Base-by-base conservation (phyloP, 148 eudicot genomes). In the Dianthus caryophyllus region DNA sequence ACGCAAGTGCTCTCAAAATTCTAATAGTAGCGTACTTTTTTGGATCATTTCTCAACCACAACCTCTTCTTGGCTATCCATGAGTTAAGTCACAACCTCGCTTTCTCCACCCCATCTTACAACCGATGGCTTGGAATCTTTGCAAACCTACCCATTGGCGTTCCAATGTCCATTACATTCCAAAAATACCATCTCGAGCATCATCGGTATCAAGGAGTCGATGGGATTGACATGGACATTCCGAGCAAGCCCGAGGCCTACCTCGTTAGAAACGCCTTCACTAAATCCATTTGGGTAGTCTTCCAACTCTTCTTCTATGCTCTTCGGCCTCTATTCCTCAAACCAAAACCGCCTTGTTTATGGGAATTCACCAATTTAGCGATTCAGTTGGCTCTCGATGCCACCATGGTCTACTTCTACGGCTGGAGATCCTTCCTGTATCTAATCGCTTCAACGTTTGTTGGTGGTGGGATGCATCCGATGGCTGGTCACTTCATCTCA, bases 81-180 rank as follows among this genome's bases (percentile, higher is more conserved):
- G 98, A 92, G 77, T 89, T 92, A 18, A 85, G 94, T 65, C 98
- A 92, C 84, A 92, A 92, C 79, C 90, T 92, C 10, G 98, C 98
- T 69, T 92, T 92, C 84, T 82, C 84, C 18, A 87, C 86, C 11
- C 98, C 98, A 13, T 75, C 83, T 54, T 77, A 89, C 85, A 92
- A 92, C 73, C 89, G 89, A 0, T 89, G 94, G 85, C 95, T 92
- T 12, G 96, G 98, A 14, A 92, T 92, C 33, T 87, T 92, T 2
- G 98, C 98, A 10, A 92, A 92, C 80, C 94, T 92, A 24, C 98
- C 98, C 44, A 80, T 92, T 12, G 96, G 98, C 13, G 96, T 92
- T 16, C 98, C 98, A 30, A 87, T 92, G 96, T 89, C 98, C 5
- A 77, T 92, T 72, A 92, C 98, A 61, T 92, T 92, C 89, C 98